These are phyloP conservation scores for Panus rudis DNA, from an alignment of 768 basidiomycete genomes.

Conservation along the genomic window DNA sequence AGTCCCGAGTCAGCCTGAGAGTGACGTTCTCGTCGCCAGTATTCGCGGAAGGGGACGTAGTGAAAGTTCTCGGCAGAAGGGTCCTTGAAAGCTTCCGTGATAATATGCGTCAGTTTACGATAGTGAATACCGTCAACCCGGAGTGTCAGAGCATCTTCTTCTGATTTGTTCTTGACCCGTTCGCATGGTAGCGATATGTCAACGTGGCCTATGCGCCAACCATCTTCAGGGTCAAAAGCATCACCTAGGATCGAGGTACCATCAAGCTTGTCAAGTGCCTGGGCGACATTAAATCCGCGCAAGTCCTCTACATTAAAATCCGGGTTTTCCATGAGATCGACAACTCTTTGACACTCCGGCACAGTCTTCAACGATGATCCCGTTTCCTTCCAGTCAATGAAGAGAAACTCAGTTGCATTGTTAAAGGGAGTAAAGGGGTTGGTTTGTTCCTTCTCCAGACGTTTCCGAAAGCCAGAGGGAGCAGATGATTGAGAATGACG, in stretches of 20 bases:
- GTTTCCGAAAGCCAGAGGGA: constrained; percentile 19
- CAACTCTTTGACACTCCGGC: constrained; percentile 19
- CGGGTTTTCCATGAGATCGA: constrained; percentile 11
- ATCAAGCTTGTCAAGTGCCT: constrained; percentile 11
- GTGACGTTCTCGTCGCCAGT: not conserved
- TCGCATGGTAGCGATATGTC: constrained; percentile 19
- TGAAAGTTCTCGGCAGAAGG: not conserved
- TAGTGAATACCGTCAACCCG: constrained; percentile 23
- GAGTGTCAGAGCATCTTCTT: constrained; percentile 24
- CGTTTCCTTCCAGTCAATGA: constrained; percentile 26
- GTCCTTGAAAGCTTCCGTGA: constrained; percentile 14
- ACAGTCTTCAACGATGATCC: constrained; percentile 22
- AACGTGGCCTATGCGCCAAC: constrained; percentile 13
- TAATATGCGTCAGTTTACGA: constrained; percentile 19
- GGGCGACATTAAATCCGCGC: constrained; percentile 11
- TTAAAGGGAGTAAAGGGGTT: constrained; percentile 7
- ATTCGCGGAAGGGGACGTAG: constrained; percentile 3
- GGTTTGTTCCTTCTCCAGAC: constrained; percentile 21
- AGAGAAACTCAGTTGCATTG: constrained; percentile 16
- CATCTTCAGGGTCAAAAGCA: constrained; percentile 12
- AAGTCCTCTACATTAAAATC: constrained; percentile 19
- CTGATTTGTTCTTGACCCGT: constrained; percentile 2
- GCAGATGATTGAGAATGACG: constrained; percentile 26
- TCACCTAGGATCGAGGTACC: not conserved
- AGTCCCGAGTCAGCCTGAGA: no score